Percentiles rank a stretch among this genome's conserved stretches.
Conservation (phyloP, 2,329 filamentous ascomycete species). For the Metarhizium brunneum region DNA sequence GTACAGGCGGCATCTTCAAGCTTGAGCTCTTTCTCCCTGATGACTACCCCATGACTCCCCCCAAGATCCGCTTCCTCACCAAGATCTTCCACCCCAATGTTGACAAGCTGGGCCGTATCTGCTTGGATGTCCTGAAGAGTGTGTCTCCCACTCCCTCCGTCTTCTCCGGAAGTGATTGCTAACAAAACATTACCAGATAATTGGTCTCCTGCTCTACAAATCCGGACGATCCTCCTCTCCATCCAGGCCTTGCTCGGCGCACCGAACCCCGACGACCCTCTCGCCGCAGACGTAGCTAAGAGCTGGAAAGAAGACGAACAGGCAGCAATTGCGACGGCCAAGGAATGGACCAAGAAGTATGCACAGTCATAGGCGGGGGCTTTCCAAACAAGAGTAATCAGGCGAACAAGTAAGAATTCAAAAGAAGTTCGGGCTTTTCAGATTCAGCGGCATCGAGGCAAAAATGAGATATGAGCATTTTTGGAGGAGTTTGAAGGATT, state of each 20-base stretch:
- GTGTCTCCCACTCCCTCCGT: slow-evolving; percentile 20
- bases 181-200: slow-evolving; percentile 54
- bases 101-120: slow-evolving; percentile 94
- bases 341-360: slow-evolving; percentile 83
- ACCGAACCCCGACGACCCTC: slow-evolving; percentile 95
- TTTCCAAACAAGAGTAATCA: slow-evolving; percentile 2
- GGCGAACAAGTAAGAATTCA: slow-evolving; percentile 4
- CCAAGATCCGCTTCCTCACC: slow-evolving; percentile 95
- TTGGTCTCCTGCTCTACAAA: slow-evolving; percentile 97
- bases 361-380: slow-evolving; percentile 41
- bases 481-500: slow-evolving; percentile 14
- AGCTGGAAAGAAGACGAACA: slow-evolving; percentile 95
- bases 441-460: slow-evolving; percentile 6
- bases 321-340: slow-evolving; percentile 83
- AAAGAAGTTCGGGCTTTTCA: neutral
- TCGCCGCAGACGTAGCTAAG: slow-evolving; percentile 95
- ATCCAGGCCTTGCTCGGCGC: slow-evolving; percentile 95
- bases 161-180: slow-evolving; percentile 1
- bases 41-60: slow-evolving; percentile 98
- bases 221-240: slow-evolving; percentile 94
- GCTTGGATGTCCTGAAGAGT: slow-evolving; percentile 96
- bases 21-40: slow-evolving; percentile 96
- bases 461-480: slow-evolving; percentile 12
- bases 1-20: slow-evolving; percentile 73
- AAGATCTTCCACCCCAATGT: slow-evolving; percentile 99